These are phyloP conservation scores for Apiotrichum mycotoxinovorans DNA, from an alignment of 1,284 basidiomycete species.

Conservation along the genomic window DNA sequence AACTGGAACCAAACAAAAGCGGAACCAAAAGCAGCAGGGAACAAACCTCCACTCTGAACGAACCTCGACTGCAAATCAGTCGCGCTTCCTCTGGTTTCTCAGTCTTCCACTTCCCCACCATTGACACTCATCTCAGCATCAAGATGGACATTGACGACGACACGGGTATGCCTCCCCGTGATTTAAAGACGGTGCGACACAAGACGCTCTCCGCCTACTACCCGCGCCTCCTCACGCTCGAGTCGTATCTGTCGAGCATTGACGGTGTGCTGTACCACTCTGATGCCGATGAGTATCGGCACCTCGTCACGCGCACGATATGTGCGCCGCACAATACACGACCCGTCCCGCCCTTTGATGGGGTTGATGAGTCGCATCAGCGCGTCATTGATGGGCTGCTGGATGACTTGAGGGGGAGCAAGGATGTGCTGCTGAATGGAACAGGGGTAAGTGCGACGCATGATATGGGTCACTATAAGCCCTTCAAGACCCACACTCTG, in stretches of 20 bases:
- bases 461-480: no score
- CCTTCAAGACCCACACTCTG: no score
- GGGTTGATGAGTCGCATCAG: slow-evolving; percentile 15
- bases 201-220: slow-evolving; percentile 45
- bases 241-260: slow-evolving; percentile 10
- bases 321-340: slow-evolving; percentile 18
- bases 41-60: no score
- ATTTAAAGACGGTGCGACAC: slow-evolving; percentile 23
- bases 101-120: no score
- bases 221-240: slow-evolving; percentile 25
- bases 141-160: not conserved
- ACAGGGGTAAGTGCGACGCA: slow-evolving; percentile 29
- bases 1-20: no score
- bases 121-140: not conserved
- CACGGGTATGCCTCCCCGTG: not conserved
- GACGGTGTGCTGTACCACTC: slow-evolving; percentile 12
- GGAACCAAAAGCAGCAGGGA: no score
- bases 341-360: not conserved
- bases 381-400: slow-evolving; percentile 36
- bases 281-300: slow-evolving; percentile 27
- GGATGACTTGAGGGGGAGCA: slow-evolving; percentile 20
- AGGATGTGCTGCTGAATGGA: slow-evolving; percentile 25
- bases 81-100: no score
- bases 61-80: no score
- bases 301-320: slow-evolving; percentile 22